A percentile compares a stretch with the other conserved stretches of the same genome.
These are phyloP conservation scores for Cyclotella kingstonii DNA, from an alignment of 108 stramenopile species.

Conservation along the genomic window DNA sequence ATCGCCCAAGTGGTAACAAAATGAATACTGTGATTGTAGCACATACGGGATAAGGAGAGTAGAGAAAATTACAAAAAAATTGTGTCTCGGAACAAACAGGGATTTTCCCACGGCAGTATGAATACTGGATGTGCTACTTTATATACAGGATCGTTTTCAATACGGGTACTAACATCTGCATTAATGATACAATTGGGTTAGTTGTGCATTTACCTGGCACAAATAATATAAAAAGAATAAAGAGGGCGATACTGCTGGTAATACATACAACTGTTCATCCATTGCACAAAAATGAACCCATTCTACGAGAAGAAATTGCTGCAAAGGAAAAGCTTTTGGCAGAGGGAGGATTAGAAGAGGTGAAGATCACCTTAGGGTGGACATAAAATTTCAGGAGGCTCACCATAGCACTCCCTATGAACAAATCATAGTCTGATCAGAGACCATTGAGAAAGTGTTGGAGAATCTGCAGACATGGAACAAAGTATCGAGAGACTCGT, in stretches of 20 bases:
- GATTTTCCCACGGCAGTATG: too few species aligned
- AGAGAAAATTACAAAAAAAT: too few species aligned
- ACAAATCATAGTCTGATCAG: constrained; percentile 25
- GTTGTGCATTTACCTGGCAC: neutral
- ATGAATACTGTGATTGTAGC: too few species aligned
- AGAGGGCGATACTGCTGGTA: constrained; percentile 10
- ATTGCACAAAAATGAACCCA: neutral
- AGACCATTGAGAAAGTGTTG: neutral
- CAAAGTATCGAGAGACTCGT: constrained; percentile 13
- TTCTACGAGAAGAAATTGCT: constrained; percentile 14
- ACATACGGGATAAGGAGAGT: too few species aligned
- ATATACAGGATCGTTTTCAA: too few species aligned
- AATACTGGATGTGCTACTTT: too few species aligned
- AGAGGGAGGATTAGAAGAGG: constrained; percentile 17
- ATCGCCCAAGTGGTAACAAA: too few species aligned
- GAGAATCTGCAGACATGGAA: constrained; percentile 3
- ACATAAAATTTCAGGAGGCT: constrained; percentile 4
- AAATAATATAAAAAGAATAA: neutral
- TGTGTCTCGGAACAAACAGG: too few species aligned
- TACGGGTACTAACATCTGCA: neutral
- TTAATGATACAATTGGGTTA: neutral
- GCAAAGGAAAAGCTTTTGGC: constrained; percentile 15
- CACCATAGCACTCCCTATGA: constrained; percentile 7
- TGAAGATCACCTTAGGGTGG: constrained; percentile 29
- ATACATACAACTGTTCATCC: neutral